Evolutionary conservation across 345 rosid species (phyloP).

Genomic region (Rhizophora mangle): DNA sequence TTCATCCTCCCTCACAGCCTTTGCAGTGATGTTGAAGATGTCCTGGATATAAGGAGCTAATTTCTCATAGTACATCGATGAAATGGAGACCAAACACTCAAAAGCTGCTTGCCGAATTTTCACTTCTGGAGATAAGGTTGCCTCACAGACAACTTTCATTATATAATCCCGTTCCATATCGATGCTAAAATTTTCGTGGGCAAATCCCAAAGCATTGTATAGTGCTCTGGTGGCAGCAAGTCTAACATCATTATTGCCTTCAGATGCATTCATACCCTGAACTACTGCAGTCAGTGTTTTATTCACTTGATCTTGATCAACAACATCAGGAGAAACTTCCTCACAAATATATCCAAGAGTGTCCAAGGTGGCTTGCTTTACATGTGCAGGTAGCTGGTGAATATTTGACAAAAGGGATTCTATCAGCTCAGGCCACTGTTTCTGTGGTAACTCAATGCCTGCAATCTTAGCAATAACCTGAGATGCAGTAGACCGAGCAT

Average conservation of each 20-base stretch:
- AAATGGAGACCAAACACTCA: constrained; percentile 64
- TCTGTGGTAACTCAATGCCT: constrained; percentile 67
- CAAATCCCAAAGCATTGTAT: constrained; percentile 58
- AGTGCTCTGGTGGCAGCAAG: constrained; percentile 64
- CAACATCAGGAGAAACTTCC: constrained; percentile 59
- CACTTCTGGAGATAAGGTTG: constrained; percentile 49
- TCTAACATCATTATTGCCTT: constrained; percentile 54
- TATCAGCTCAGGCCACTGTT: constrained; percentile 66
- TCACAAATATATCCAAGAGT: constrained; percentile 66
- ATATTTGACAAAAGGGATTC: constrained; percentile 52
- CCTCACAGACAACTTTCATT: constrained; percentile 69
- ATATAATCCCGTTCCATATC: constrained; percentile 71
- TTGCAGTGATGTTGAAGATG: constrained; percentile 53
- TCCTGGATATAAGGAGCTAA: constrained; percentile 53
- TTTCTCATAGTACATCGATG: constrained; percentile 58
- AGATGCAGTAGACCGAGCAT: constrained; percentile 58
- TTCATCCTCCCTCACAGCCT: constrained; percentile 60
- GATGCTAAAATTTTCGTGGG: constrained; percentile 59
- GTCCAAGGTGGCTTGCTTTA: constrained; percentile 63
- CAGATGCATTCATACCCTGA: constrained; percentile 63
- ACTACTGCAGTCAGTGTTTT: constrained; percentile 67
- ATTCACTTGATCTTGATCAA: constrained; percentile 67
- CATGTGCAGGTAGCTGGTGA: constrained; percentile 55
- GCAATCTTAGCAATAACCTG: constrained; percentile 66
- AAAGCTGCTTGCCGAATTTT: constrained; percentile 61